Evolutionary conservation across 1,139 yeast genomes (phyloP).

Genomic region (Pichia sp.): DNA sequence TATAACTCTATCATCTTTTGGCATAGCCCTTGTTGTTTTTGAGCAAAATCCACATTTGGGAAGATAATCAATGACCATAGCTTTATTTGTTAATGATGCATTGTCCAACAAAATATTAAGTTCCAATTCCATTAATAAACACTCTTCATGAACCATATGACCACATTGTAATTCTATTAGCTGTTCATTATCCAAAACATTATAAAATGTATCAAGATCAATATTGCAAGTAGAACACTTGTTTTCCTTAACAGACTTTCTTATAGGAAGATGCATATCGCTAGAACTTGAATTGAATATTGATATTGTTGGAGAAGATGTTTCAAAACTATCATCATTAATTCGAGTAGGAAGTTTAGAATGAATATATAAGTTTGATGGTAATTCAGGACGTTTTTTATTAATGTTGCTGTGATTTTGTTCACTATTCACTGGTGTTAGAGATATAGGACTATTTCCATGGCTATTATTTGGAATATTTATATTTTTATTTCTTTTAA

Average conservation of each 20-base stretch:
- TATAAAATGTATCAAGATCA: slow-evolving; percentile 24
- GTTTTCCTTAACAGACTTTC: slow-evolving; percentile 5
- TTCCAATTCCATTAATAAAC: slow-evolving; percentile 30
- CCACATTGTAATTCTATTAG: slow-evolving; percentile 31
- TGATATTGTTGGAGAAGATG: slow-evolving; percentile 7
- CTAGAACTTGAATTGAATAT: not conserved
- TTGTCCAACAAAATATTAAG: slow-evolving; percentile 13
- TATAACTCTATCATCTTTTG: slow-evolving; percentile 25
- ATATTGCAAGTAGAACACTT: slow-evolving; percentile 33
- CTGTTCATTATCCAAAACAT: slow-evolving; percentile 25
- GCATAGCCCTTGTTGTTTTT: slow-evolving; percentile 28
- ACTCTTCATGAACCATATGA: slow-evolving; percentile 34
- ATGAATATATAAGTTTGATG: too few relatives aligned
- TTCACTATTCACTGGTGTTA: too few relatives aligned
- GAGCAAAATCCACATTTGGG: slow-evolving; percentile 30
- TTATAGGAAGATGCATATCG: not conserved
- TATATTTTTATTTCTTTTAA: not conserved
- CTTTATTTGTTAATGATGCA: not conserved
- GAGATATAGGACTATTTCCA: too few relatives aligned
- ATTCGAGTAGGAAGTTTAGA: not conserved
- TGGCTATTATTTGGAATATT: not conserved
- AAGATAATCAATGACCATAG: slow-evolving; percentile 17
- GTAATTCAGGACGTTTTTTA: too few relatives aligned
- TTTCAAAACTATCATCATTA: not conserved
- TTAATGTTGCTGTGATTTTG: too few relatives aligned